phyloP scores from a whole-genome alignment of 2,329 filamentous ascomycete genomes.

The Exophiala mesophila region DNA sequence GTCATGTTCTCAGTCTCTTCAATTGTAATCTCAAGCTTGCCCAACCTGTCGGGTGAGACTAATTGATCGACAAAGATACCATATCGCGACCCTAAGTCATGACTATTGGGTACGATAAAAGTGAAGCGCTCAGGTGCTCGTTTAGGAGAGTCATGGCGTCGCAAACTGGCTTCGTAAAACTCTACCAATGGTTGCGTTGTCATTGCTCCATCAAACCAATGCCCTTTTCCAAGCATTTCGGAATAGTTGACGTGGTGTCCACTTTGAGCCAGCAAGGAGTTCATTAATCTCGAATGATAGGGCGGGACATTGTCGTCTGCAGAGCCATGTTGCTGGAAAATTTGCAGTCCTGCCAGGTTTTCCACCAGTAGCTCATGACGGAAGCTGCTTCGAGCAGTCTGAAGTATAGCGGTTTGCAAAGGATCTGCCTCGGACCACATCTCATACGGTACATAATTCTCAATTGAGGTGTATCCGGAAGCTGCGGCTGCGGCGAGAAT shows the following conservation, averaged over 20 bases:
- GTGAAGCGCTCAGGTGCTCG: slow-evolving; percentile 38
- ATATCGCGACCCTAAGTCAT: slow-evolving; percentile 48
- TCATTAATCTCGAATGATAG: slow-evolving; percentile 53
- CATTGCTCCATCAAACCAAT: slow-evolving; percentile 55
- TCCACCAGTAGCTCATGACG: slow-evolving; percentile 51
- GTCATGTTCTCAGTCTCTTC: not conserved
- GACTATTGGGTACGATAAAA: slow-evolving; percentile 48
- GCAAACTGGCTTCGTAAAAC: slow-evolving; percentile 44
- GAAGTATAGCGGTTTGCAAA: slow-evolving; percentile 43
- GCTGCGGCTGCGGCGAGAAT: slow-evolving; percentile 53
- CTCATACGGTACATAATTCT: slow-evolving; percentile 54
- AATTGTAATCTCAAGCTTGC: slow-evolving; percentile 41
- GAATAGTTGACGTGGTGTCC: slow-evolving; percentile 43
- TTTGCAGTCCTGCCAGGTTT: slow-evolving; percentile 49
- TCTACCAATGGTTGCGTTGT: slow-evolving; percentile 45
- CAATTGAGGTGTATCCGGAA: slow-evolving; percentile 56
- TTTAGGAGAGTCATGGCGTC: slow-evolving; percentile 11
- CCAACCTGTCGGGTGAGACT: slow-evolving; percentile 46
- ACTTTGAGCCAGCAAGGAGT: slow-evolving; percentile 43
- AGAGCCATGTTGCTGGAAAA: slow-evolving; percentile 54
- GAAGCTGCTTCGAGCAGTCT: slow-evolving; percentile 48
- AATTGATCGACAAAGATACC: slow-evolving; percentile 49
- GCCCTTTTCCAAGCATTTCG: slow-evolving; percentile 46
- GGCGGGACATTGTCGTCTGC: slow-evolving; percentile 55
- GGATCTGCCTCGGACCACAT: slow-evolving; percentile 54